Evolutionary conservation across 2,329 filamentous ascomycete genomes (phyloP).

Genomic region (Microsporum ferrugineum): DNA sequence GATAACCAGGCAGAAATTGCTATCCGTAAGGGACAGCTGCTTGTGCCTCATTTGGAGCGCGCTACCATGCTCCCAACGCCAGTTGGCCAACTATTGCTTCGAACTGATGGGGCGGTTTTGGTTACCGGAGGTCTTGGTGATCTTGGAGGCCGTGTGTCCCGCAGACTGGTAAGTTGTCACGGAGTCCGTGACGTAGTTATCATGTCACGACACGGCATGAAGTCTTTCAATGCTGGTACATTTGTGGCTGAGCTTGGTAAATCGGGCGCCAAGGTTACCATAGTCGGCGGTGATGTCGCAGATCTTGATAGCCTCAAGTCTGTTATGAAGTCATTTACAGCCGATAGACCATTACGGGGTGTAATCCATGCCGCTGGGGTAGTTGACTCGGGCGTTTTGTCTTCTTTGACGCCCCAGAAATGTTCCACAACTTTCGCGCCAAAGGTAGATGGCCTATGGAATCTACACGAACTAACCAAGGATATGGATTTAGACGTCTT

Average conservation of each 20-base stretch:
- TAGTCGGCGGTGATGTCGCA: conserved; percentile 13
- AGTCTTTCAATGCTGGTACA: conserved; percentile 6
- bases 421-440: conserved; percentile 17
- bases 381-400: neutral
- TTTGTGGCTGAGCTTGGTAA: neutral
- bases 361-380: conserved; percentile 12
- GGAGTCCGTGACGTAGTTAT: conserved; percentile 23
- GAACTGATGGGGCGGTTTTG: neutral
- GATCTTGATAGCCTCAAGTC: conserved; percentile 5
- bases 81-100: neutral
- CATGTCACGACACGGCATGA: conserved; percentile 19
- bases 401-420: neutral
- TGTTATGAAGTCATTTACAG: conserved; percentile 3
- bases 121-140: conserved; percentile 8
- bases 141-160: conserved; percentile 6
- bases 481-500: conserved; percentile 16
- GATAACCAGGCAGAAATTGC: neutral
- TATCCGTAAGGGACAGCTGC: neutral
- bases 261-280: conserved; percentile 11
- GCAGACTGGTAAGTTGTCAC: conserved; percentile 6
- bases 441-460: conserved; percentile 21
- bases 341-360: neutral
- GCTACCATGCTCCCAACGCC: neutral
- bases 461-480: conserved; percentile 12
- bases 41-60: neutral